phyloP scores from a whole-genome alignment of 306 rosid species.

The Dicorynia guianensis region DNA sequence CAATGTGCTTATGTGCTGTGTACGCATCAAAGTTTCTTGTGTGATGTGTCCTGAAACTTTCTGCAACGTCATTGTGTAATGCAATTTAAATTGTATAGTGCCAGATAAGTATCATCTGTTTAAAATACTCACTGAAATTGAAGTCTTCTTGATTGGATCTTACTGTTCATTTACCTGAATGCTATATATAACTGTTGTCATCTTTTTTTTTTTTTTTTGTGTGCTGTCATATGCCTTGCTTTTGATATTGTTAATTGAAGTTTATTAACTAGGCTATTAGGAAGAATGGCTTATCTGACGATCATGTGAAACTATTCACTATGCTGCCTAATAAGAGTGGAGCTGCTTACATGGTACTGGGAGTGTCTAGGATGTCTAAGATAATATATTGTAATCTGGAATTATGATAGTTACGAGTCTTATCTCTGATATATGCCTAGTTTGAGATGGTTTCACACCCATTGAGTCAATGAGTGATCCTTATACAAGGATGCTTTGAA shows the following conservation, averaged over 20 bases:
- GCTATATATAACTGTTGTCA: neutral
- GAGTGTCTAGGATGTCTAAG: neutral
- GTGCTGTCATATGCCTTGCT: neutral
- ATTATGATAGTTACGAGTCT: neutral
- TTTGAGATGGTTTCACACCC: neutral
- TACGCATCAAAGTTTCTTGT: neutral
- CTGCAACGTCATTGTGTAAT: neutral
- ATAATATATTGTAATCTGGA: neutral
- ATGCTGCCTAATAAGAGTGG: neutral
- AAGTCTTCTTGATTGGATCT: neutral
- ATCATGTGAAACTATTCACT: too few species aligned
- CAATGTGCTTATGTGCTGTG: neutral
- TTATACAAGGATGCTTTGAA: neutral
- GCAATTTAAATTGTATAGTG: slow-evolving; percentile 4
- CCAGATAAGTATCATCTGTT: neutral
- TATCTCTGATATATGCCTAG: neutral
- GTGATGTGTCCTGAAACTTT: neutral
- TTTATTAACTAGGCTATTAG: neutral
- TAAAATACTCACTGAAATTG: neutral
- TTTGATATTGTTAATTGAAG: neutral
- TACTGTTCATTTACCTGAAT: neutral
- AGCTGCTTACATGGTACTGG: neutral
- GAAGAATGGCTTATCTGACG: neutral
- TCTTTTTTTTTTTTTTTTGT: neutral
- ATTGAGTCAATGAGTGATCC: neutral